Percentiles rank a stretch among this genome's conserved stretches.
Conservation (phyloP, 306 rosid genomes). For the Ziziphus jujuba region DNA sequence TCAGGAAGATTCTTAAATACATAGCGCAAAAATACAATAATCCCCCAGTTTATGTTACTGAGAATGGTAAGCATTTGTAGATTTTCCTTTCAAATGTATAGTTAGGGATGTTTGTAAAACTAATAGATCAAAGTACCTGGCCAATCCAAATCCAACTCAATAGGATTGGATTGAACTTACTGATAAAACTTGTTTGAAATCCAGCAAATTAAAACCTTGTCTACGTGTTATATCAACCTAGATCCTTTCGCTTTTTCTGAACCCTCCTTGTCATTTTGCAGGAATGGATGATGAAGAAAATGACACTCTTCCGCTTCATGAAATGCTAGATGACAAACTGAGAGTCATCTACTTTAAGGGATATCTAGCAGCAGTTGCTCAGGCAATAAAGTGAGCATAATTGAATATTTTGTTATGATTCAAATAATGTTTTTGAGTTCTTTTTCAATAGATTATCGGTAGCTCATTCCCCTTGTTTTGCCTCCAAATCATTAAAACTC, state of each 20-base stretch:
- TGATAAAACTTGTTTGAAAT: too few relatives aligned
- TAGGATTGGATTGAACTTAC: too few relatives aligned
- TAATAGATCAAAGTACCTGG: neutral
- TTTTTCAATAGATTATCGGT: neutral
- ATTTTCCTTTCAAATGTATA: neutral
- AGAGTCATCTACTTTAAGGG: constrained; percentile 65
- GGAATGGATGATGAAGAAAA: constrained; percentile 93
- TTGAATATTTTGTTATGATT: constrained; percentile 10
- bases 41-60: constrained; percentile 66
- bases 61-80: constrained; percentile 61
- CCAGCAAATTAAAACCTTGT: too few relatives aligned
- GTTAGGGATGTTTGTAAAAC: neutral
- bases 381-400: constrained; percentile 71
- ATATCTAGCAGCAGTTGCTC: constrained; percentile 68
- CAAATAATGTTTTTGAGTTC: neutral
- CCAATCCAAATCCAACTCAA: neutral
- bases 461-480: constrained; percentile 1
- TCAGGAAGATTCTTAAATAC: constrained; percentile 69
- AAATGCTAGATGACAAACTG: constrained; percentile 78
- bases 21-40: constrained; percentile 58
- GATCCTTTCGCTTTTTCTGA: neutral
- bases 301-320: constrained; percentile 55
- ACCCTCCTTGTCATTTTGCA: constrained; percentile 23
- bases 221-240: too few relatives aligned
- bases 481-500: neutral